Evolutionary conservation across 2,329 filamentous ascomycete genomes (phyloP).

Genomic region (Neofusicoccum cordaticola): DNA sequence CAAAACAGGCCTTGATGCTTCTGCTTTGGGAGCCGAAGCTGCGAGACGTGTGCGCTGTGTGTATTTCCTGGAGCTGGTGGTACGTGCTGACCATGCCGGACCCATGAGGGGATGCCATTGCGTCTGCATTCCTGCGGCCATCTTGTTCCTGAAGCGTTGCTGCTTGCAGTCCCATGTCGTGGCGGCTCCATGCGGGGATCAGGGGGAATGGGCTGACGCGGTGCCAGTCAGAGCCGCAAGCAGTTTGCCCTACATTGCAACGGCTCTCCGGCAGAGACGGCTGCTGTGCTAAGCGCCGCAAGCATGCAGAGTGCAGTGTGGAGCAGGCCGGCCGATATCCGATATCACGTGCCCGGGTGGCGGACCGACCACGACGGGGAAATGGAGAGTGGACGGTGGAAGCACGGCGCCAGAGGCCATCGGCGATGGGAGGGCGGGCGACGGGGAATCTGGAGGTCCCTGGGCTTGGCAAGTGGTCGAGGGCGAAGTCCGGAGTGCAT

Average conservation of each 20-base stretch:
- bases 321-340: not conserved
- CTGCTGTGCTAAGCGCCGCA: not conserved
- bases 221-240: constrained; percentile 14
- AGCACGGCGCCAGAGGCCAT: not conserved
- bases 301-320: not conserved
- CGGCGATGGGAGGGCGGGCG: constrained; percentile 1
- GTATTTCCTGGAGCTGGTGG: not conserved
- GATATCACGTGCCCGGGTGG: not conserved
- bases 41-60: not conserved
- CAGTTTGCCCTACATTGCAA: not conserved
- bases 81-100: not conserved
- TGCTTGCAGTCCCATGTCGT: constrained; percentile 7
- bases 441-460: not conserved
- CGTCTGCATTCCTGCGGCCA: constrained; percentile 2
- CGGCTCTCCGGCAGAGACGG: constrained; percentile 1
- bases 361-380: not conserved
- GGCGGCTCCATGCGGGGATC: constrained; percentile 12
- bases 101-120: not conserved
- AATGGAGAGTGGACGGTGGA: too few relatives aligned
- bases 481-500: constrained; percentile 15
- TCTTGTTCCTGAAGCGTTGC: constrained; percentile 15
- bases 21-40: not conserved
- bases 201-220: constrained; percentile 1
- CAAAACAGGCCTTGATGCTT: not conserved
- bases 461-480: not conserved